Evolutionary conservation across 768 basidiomycete genomes (phyloP).

Genomic region (Boletus vinaceobasis): DNA sequence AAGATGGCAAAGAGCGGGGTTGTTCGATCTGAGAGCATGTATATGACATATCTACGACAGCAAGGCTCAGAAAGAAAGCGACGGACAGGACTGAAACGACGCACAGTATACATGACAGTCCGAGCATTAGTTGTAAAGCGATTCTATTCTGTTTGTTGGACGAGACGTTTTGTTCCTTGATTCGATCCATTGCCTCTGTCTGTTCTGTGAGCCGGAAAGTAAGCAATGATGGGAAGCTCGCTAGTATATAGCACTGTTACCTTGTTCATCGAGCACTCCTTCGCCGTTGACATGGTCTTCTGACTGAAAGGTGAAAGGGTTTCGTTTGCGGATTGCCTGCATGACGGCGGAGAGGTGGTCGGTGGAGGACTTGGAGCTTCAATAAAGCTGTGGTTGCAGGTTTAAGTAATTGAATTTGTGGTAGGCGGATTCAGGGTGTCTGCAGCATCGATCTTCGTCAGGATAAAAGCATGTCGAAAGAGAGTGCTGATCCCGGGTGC

Average conservation of each 20-base stretch:
- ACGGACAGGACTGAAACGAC: slow-evolving; percentile 11
- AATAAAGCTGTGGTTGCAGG: not conserved
- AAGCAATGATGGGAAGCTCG: not conserved
- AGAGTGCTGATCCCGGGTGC: slow-evolving; percentile 5
- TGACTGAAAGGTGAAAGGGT: slow-evolving; percentile 40
- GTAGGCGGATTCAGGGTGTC: slow-evolving; percentile 7
- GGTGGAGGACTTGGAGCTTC: not conserved
- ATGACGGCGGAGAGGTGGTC: slow-evolving; percentile 11
- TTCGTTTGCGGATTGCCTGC: slow-evolving; percentile 41
- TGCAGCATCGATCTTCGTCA: not conserved
- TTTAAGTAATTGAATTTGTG: slow-evolving; percentile 2
- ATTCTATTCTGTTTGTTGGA: slow-evolving; percentile 42
- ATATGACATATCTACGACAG: slow-evolving; percentile 44
- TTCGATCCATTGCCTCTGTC: slow-evolving; percentile 48
- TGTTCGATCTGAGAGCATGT: slow-evolving; percentile 39
- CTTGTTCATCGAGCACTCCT: slow-evolving; percentile 52
- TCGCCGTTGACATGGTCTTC: slow-evolving; percentile 30
- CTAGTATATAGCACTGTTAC: slow-evolving; percentile 23
- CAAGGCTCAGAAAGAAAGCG: slow-evolving; percentile 7
- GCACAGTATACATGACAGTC: slow-evolving; percentile 46
- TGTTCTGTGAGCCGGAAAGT: slow-evolving; percentile 46
- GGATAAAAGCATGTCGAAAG: not conserved
- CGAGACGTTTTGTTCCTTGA: slow-evolving; percentile 43
- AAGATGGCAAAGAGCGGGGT: slow-evolving; percentile 50
- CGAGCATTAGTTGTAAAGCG: slow-evolving; percentile 40